Conservation (phyloP, 148 eudicot genomes). For the Fagopyrum tataricum region DNA sequence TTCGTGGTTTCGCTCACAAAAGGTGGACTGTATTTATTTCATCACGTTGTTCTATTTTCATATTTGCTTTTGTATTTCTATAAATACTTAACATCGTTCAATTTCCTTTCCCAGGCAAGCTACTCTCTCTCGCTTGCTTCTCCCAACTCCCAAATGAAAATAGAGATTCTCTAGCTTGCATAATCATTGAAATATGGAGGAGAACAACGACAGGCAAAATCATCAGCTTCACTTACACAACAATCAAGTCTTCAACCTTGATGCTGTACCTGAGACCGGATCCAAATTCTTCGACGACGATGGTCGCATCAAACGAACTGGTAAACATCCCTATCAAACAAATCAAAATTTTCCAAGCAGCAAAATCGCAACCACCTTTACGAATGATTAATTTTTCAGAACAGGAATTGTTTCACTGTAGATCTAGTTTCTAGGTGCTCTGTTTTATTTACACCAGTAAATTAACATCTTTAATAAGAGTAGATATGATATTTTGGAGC, state of each 20-base stretch:
- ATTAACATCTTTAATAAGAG: too few relatives aligned
- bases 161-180: neutral
- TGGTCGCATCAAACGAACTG: constrained; percentile 21
- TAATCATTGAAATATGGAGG: constrained; percentile 10
- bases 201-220: neutral
- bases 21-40: too few relatives aligned
- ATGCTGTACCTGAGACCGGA: neutral
- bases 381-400: too few relatives aligned
- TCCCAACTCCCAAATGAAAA: neutral
- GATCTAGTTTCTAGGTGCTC: too few relatives aligned
- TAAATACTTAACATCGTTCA: neutral
- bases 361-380: too few relatives aligned
- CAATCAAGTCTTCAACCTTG: constrained; percentile 14
- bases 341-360: neutral
- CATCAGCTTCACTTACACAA: constrained; percentile 2
- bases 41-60: neutral
- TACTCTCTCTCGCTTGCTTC: neutral
- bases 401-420: too few relatives aligned
- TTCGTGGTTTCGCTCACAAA: too few relatives aligned
- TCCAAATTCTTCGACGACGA: constrained; percentile 18
- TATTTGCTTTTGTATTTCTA: neutral
- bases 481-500: too few relatives aligned
- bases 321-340: neutral
- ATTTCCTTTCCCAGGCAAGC: neutral
- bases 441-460: too few relatives aligned